These are phyloP conservation scores for Stephanodiscus minutulus DNA, from an alignment of 108 stramenopile species.

Conservation along the genomic window DNA sequence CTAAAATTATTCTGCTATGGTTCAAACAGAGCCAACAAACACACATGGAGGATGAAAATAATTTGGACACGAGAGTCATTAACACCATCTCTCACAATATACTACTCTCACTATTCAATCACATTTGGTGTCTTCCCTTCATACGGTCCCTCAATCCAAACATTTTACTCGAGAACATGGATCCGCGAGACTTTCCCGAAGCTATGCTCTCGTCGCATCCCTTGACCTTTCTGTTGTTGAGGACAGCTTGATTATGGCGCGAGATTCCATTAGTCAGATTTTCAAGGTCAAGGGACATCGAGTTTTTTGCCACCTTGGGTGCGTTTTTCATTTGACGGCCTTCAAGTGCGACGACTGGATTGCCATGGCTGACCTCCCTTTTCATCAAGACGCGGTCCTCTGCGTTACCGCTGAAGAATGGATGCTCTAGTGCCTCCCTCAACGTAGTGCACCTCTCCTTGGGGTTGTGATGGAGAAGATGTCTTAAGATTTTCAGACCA, in stretches of 20 bases:
- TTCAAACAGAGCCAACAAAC: too few species aligned
- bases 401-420: conserved; percentile 62
- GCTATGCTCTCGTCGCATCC: conserved; percentile 31
- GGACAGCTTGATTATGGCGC: conserved; percentile 8
- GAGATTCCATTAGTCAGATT: conserved; percentile 34
- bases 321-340: conserved; percentile 1
- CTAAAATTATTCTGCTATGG: too few species aligned
- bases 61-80: too few species aligned
- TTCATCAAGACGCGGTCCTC: conserved; percentile 28
- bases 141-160: conserved; percentile 29
- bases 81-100: too few species aligned
- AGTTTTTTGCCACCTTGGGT: conserved; percentile 39
- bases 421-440: conserved; percentile 76
- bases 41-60: too few species aligned
- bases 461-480: conserved; percentile 75
- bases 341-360: background rate
- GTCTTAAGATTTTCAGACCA: conserved; percentile 62
- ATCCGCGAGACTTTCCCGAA: conserved; percentile 25
- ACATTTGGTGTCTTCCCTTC: conserved; percentile 6
- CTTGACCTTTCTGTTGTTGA: conserved; percentile 26
- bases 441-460: conserved; percentile 60
- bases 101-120: background rate
- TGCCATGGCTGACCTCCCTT: conserved; percentile 15
- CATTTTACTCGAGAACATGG: conserved; percentile 14
- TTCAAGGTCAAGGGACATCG: conserved; percentile 33